Conservation (phyloP, 805 yeast genomes). For the Ogataea glucozyma region DNA sequence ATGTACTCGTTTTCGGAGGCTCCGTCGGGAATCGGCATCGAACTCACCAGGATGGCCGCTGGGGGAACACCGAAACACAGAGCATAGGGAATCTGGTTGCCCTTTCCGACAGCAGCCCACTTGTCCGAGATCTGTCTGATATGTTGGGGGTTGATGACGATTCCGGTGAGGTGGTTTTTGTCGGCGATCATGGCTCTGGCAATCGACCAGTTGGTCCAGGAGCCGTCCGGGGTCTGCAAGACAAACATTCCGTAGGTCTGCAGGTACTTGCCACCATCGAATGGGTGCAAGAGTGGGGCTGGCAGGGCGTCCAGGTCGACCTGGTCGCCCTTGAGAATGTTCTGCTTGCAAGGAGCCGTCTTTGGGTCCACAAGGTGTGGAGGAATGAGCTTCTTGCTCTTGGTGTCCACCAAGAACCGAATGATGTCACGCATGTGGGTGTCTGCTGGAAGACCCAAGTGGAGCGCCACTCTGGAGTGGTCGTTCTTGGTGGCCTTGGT, state of each 20-base stretch:
- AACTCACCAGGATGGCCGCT: conserved; percentile 30
- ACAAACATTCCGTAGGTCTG: conserved; percentile 34
- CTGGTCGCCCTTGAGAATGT: conserved; percentile 23
- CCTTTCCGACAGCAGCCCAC: conserved; percentile 29
- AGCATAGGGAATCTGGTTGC: conserved; percentile 26
- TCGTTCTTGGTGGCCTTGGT: conserved; percentile 21
- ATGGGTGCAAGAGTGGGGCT: conserved; percentile 25
- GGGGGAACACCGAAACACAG: conserved; percentile 35
- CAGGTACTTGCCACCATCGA: conserved; percentile 31
- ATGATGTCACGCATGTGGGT: conserved; percentile 29
- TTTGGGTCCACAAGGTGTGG: conserved; percentile 16
- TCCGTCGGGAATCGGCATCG: conserved; percentile 30
- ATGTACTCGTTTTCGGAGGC: conserved; percentile 28
- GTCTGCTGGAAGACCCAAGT: conserved; percentile 25
- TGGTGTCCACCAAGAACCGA: conserved; percentile 23
- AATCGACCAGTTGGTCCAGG: conserved; percentile 35
- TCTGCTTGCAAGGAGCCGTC: conserved; percentile 27
- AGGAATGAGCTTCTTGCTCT: conserved; percentile 19
- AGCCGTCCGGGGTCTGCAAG: conserved; percentile 30
- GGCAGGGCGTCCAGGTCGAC: conserved; percentile 26
- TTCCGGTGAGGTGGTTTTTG: conserved; percentile 29
- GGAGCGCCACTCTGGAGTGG: conserved; percentile 32
- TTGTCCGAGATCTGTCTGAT: conserved; percentile 28
- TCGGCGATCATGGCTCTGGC: conserved; percentile 31
- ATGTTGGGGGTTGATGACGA: conserved; percentile 32